Conservation (phyloP, 352 stramenopile genomes). For the Phytopythium mirpurense region DNA sequence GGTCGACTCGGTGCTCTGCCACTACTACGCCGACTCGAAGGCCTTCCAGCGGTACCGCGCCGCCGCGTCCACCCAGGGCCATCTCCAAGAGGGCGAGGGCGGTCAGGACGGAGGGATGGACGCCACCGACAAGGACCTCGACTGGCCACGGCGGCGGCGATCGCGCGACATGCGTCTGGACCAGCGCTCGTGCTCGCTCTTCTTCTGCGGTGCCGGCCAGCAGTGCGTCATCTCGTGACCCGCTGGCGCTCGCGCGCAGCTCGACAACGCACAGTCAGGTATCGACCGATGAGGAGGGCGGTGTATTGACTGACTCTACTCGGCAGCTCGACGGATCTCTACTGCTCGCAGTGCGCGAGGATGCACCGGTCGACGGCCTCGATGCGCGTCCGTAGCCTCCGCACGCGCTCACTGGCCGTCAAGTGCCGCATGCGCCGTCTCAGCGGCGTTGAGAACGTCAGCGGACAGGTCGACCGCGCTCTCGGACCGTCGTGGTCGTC, state of each 20-base stretch:
- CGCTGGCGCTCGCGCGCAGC: background rate
- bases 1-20: slow-evolving; percentile 59
- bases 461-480: slow-evolving; percentile 16
- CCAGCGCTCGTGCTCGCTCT: slow-evolving; percentile 25
- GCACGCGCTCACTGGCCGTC: slow-evolving; percentile 35
- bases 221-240: slow-evolving; percentile 26
- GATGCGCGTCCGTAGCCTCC: slow-evolving; percentile 26
- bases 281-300: too few relatives aligned
- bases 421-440: slow-evolving; percentile 38
- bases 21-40: slow-evolving; percentile 73
- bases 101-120: too few relatives aligned
- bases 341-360: slow-evolving; percentile 8
- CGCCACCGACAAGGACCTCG: background rate
- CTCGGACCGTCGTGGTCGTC: slow-evolving; percentile 4
- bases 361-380: slow-evolving; percentile 38
- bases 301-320: slow-evolving; percentile 2
- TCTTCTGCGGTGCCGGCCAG: slow-evolving; percentile 22
- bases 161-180: slow-evolving; percentile 10
- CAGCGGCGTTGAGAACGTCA: slow-evolving; percentile 56
- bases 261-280: too few relatives aligned
- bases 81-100: too few relatives aligned
- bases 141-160: background rate
- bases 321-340: too few relatives aligned
- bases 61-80: slow-evolving; percentile 15
- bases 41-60: slow-evolving; percentile 60